Percentiles rank a stretch among this genome's conserved stretches.
phyloP scores from a whole-genome alignment of 306 rosid species.

The Luffa aegyptiaca region DNA sequence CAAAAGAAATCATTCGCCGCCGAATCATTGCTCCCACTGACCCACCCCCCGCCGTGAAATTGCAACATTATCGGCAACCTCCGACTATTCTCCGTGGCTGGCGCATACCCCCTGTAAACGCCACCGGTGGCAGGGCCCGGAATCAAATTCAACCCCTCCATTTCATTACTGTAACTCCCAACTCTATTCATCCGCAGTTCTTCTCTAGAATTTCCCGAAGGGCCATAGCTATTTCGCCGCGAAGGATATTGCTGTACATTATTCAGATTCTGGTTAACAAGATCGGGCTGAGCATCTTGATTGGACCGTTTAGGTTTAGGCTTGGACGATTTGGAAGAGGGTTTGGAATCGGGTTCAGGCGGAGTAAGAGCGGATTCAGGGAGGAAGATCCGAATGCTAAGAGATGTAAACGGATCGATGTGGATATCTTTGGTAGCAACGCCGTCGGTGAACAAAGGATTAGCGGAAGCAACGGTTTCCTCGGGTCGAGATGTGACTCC shows the following conservation, averaged over 20 bases:
- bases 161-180: slow-evolving; percentile 19
- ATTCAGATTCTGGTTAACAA: slow-evolving; percentile 9
- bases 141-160: slow-evolving; percentile 56
- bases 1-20: slow-evolving; percentile 73
- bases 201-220: slow-evolving; percentile 13
- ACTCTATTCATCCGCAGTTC: slow-evolving; percentile 41
- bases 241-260: slow-evolving; percentile 1
- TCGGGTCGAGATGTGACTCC: slow-evolving; percentile 86
- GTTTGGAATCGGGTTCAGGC: slow-evolving; percentile 41
- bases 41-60: slow-evolving; percentile 99
- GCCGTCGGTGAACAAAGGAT: slow-evolving; percentile 75
- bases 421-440: slow-evolving; percentile 93
- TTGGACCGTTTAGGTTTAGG: slow-evolving; percentile 14
- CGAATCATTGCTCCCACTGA: slow-evolving; percentile 82
- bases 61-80: slow-evolving; percentile 73
- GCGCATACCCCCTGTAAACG: slow-evolving; percentile 64
- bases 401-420: slow-evolving; percentile 69
- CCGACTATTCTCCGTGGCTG: slow-evolving; percentile 29
- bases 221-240: slow-evolving; percentile 49
- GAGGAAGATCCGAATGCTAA: slow-evolving; percentile 76
- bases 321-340: slow-evolving; percentile 27
- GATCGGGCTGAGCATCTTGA: slow-evolving; percentile 19
- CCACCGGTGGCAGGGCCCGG: slow-evolving; percentile 19
- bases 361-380: slow-evolving; percentile 72
- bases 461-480: slow-evolving; percentile 54